A percentile compares a stretch with the other conserved stretches of the same genome.
phyloP scores from a whole-genome alignment of 2,329 filamentous ascomycete species.

The Alternaria postmessia region DNA sequence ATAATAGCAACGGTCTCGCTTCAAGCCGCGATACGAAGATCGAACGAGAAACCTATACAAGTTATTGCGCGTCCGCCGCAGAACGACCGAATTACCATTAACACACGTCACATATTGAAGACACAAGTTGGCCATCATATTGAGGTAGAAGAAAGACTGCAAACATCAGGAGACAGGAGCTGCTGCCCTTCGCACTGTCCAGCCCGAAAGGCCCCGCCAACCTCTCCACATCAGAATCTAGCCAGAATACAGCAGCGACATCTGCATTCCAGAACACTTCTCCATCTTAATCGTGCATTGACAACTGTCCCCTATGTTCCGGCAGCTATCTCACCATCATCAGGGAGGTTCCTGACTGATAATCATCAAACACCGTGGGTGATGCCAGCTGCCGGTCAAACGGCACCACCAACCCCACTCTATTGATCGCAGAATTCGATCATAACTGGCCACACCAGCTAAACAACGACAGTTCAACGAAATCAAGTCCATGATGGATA shows the following conservation, averaged over 20 bases:
- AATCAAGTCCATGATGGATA: not conserved
- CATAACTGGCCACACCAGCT: constrained; percentile 4
- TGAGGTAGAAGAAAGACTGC: not conserved
- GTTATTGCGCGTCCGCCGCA: constrained; percentile 15
- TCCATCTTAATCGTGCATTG: constrained; percentile 13
- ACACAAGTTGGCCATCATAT: not conserved
- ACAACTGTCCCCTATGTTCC: constrained; percentile 12
- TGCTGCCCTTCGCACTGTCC: not conserved
- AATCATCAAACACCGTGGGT: not conserved
- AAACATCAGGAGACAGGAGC: not conserved
- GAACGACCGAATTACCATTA: constrained; percentile 6
- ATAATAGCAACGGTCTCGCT: not conserved
- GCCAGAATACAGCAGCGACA: not conserved
- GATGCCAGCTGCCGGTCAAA: constrained; percentile 9
- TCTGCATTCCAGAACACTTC: constrained; percentile 14
- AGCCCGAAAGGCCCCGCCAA: constrained; percentile 9
- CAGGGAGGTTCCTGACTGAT: constrained; percentile 3
- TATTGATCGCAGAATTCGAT: not conserved
- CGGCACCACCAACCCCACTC: constrained; percentile 1
- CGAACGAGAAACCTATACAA: not conserved
- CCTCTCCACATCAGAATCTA: constrained; percentile 7
- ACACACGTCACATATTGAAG: not conserved
- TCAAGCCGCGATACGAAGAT: constrained; percentile 4
- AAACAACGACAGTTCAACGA: constrained; percentile 5
- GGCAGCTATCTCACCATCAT: constrained; percentile 3